Percentiles rank a stretch among this genome's conserved stretches.
These are phyloP conservation scores for Erodium moschatum DNA, from an alignment of 441 rosid genomes.

Conservation along the genomic window DNA sequence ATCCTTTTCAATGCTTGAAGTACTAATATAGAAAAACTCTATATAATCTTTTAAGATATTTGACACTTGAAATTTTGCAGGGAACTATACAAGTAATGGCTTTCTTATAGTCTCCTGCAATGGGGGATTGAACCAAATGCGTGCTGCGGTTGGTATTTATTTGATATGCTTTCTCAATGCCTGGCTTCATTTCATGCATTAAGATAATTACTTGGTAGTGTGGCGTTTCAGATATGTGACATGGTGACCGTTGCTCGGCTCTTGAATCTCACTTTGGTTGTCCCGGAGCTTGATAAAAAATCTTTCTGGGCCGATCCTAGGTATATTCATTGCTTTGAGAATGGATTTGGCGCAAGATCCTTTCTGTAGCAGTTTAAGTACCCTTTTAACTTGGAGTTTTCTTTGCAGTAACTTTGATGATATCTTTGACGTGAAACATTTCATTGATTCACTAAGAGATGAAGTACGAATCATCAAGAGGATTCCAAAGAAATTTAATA, in stretches of 20 bases:
- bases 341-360: neutral
- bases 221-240: conserved; percentile 69
- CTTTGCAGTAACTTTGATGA: conserved; percentile 88
- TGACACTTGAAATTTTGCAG: conserved; percentile 32
- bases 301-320: conserved; percentile 99
- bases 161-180: conserved; percentile 17
- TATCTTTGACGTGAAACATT: conserved; percentile 80
- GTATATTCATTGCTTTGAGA: conserved; percentile 27
- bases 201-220: conserved; percentile 17
- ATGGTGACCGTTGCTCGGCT: conserved; percentile 88
- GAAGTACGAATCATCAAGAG: conserved; percentile 76
- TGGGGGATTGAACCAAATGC: conserved; percentile 99
- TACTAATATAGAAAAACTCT: neutral
- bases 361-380: neutral
- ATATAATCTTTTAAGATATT: conserved; percentile 5
- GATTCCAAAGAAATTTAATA: conserved; percentile 63
- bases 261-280: conserved; percentile 86
- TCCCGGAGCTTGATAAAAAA: conserved; percentile 89
- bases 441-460: conserved; percentile 84
- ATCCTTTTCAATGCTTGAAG: neutral
- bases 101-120: conserved; percentile 81
- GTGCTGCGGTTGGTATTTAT: conserved; percentile 72
- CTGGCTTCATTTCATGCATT: conserved; percentile 3
- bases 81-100: conserved; percentile 80
- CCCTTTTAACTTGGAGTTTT: conserved; percentile 10